phyloP scores from a whole-genome alignment of 768 basidiomycete species.

The Leccinum pellstonianum region DNA sequence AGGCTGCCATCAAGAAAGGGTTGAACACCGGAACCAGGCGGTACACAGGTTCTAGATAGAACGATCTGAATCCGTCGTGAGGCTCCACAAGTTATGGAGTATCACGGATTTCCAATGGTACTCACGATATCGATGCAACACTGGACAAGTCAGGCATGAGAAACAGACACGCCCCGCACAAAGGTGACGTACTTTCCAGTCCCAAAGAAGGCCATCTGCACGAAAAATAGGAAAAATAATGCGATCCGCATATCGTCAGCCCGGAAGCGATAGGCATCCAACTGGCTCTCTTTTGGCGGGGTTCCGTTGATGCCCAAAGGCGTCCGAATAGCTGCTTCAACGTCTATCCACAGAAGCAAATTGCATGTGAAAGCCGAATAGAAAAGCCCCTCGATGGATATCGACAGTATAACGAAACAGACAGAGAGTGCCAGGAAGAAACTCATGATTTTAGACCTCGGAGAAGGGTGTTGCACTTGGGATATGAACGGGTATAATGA shows the following conservation, averaged over 20 bases:
- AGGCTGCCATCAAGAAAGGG: conserved; percentile 77
- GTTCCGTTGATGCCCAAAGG: conserved; percentile 1
- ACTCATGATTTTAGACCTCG: conserved; percentile 52
- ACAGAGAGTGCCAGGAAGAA: conserved; percentile 73
- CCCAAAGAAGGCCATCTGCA: conserved; percentile 85
- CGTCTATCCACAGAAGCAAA: conserved; percentile 63
- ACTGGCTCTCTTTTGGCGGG: background rate
- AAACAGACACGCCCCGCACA: background rate
- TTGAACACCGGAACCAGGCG: conserved; percentile 83
- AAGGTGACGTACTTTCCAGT: conserved; percentile 66
- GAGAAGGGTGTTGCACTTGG: conserved; percentile 34
- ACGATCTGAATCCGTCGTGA: conserved; percentile 47
- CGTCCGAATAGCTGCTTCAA: conserved; percentile 45
- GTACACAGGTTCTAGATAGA: conserved; percentile 87
- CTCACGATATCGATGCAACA: conserved; percentile 81
- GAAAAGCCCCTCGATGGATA: conserved; percentile 80
- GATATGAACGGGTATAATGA: conserved; percentile 52
- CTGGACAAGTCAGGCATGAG: conserved; percentile 35
- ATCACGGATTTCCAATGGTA: conserved; percentile 6
- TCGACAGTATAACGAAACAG: conserved; percentile 77
- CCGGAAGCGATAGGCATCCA: conserved; percentile 42
- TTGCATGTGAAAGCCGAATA: conserved; percentile 66
- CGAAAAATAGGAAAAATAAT: conserved; percentile 81
- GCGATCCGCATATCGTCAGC: conserved; percentile 70
- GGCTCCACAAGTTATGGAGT: background rate